Base-by-base conservation (phyloP, 768 basidiomycete genomes). In the Auriscalpium microsporum region DNA sequence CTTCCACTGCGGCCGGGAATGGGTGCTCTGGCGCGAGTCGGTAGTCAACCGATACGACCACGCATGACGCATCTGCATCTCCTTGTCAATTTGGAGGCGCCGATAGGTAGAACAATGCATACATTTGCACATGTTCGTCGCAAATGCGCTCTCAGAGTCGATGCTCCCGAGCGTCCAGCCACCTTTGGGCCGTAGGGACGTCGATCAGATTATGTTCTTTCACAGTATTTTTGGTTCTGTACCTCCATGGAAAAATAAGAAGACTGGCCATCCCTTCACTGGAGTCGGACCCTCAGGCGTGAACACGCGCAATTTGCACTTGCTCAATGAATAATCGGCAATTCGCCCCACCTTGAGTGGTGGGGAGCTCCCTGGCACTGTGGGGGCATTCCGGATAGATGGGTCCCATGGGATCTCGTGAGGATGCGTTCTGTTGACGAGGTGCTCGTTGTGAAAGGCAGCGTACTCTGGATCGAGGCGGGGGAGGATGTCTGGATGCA, bases 161-260 rank as follows among this genome's bases (percentile, higher is more conserved):
- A 86, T 83, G 53, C 73, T 81, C 0, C 87, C 87, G 1, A 89
- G 72, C 0, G 86, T 87, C 87, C 87, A 88, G 36, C 87, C 87
- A 44, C 87, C 87, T 84, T 60, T 6, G 13, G 45, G 33, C 23
- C 13, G 10, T 10, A 19, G 21, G 5, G 19, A 17, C 49, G 33
- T 49, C 47, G 4, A 28, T 28, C 28, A 28, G 28, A 28, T 7
- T 28, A 2, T 7, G 5, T 4, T 28, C 5, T 2, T 4, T 28
- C 28, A 7, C 7, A 28, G 4, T 28, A 28, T 28, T 7, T 28
- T 28, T 28, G 28, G 49, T 17, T 11, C 53, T 75, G 53, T 57
- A 79, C 86, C 87, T 52, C 87, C 87, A 58, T 88, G 87, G 65
- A 83, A 87, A 75, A 78, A 89, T 45, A 87, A 75, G 57, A 88